Base-by-base conservation (phyloP, 2,329 filamentous ascomycete species). In the Aspergillus fumigatiaffinis region DNA sequence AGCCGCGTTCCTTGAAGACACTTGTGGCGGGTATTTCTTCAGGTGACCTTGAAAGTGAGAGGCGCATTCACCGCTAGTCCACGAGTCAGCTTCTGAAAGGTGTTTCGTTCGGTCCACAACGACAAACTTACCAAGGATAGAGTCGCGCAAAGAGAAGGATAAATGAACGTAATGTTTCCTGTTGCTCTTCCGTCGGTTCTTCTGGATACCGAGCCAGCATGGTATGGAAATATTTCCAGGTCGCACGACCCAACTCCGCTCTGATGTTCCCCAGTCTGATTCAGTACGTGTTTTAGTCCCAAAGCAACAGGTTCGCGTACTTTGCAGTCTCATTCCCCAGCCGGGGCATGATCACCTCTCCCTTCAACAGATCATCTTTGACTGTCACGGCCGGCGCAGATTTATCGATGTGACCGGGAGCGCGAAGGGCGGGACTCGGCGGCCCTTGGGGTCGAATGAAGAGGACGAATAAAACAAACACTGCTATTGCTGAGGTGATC, bases 221-320 rank as follows among this genome's bases (percentile, higher is more conserved):
- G 20, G 85, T 88, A 70, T 88, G 85, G 62, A 88, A 79, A 61
- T 86, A 79, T 66, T 86, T 86, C 85, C 85, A 88, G 38, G 84
- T 82, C 56, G 85, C 83, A 60, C 85, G 81, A 60, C 85, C 85
- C 28, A 88, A 77, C 71, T 88, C 85, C 59, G 83, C 85, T 72
- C 81, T 84, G 57, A 51, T 51, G 42, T 56, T 53, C 20, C n/a
- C 50, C 29, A 56, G 32, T 25, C 20, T 7, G 21, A 54, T 42
- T 62, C 51, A 63, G 57, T 58, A 51, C 26, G 17, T 21, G 17
- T 49, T 35, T 2, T n/a, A 25, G 12, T 26, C 12, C 4, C 21
- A 6, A 21, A 20, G 9, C 25, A 50, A 17, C 5, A 52, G 28
- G n/a, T 20, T 25, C 14, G 12, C 70, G 62, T 71, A 78, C 76